phyloP scores from a whole-genome alignment of 169 alveolate genomes.

The Cyclospora cayetanensis region DNA sequence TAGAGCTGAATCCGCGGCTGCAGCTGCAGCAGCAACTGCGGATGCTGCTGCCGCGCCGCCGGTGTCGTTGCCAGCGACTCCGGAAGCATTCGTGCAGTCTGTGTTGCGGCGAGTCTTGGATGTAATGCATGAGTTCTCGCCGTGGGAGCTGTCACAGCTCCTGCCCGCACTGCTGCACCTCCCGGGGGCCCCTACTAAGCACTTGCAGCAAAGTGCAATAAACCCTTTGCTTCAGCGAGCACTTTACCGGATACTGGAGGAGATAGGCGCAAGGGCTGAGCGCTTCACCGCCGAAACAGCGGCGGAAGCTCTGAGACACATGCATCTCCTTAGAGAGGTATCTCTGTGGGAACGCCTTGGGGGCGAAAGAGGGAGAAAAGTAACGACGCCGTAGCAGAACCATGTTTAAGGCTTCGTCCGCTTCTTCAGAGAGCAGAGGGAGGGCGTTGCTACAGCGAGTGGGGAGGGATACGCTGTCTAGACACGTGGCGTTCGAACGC shows the following conservation, averaged over 20 bases:
- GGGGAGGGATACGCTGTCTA: too few relatives aligned
- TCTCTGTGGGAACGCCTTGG: too few relatives aligned
- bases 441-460: too few relatives aligned
- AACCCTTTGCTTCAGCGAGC: neutral
- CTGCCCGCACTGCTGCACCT: conserved; percentile 11
- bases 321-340: too few relatives aligned
- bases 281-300: neutral
- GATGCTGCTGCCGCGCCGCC: neutral
- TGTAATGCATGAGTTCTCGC: neutral
- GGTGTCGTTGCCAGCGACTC: neutral
- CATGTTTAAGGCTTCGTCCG: too few relatives aligned
- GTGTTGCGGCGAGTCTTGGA: neutral
- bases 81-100: neutral
- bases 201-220: neutral
- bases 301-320: neutral
- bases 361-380: too few relatives aligned
- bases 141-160: neutral
- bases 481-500: too few relatives aligned
- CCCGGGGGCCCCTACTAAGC: neutral
- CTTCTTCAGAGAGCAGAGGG: too few relatives aligned
- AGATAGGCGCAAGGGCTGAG: neutral
- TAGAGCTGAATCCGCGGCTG: neutral
- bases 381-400: too few relatives aligned
- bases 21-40: neutral
- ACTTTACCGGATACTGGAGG: neutral